Evolutionary conservation across 257 asterid genomes (phyloP), one percentile per base, ranked within the genome.

Genomic region (Euphrasia confusa): DNA sequence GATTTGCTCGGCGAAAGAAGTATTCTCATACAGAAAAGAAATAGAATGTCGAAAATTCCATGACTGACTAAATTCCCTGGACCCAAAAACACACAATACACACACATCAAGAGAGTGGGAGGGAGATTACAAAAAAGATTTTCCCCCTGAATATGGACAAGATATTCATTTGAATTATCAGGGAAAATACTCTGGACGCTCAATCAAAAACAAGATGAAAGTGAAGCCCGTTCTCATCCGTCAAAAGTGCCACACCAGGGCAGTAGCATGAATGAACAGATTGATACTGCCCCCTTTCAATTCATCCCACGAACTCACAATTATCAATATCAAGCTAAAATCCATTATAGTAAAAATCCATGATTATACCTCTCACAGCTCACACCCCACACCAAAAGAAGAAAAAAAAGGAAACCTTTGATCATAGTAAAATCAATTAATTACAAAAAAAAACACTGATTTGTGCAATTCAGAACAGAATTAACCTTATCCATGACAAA

Each of bases 401-500:
- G 1, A 11, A 14, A 49, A 4, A 15, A n/a, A 49, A 2, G 21
- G 17, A 50, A 50, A 15, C 28, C 27, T 53, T 61, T 21, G 39
- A 64, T 21, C 24, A 21, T 21, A 21, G 24, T 21, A 21, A 21
- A 21, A 0, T 21, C 24, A 21, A 21, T 14, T 65, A 13, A 58
- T 45, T 5, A 44, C 39, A 39, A 66, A 58, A 55, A 28, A 44
- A 24, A 4, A 0, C 5, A 21, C 24, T 21, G 57, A 52, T 21
- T 53, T 21, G 35, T 9, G 50, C 21, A 45, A 58, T 53, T 59
- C 5, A 42, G 42, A 59, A 45, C 3, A 21, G 50, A 67, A 15
- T 13, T 35, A 50, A 92, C 99, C 97, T 89, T 85, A 61, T 93
- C 96, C 97, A 93, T 87, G 78, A 93, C 74, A 60, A 87, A 89